phyloP scores from a whole-genome alignment of 2,329 filamentous ascomycete genomes.

The Colletotrichum truncatum region DNA sequence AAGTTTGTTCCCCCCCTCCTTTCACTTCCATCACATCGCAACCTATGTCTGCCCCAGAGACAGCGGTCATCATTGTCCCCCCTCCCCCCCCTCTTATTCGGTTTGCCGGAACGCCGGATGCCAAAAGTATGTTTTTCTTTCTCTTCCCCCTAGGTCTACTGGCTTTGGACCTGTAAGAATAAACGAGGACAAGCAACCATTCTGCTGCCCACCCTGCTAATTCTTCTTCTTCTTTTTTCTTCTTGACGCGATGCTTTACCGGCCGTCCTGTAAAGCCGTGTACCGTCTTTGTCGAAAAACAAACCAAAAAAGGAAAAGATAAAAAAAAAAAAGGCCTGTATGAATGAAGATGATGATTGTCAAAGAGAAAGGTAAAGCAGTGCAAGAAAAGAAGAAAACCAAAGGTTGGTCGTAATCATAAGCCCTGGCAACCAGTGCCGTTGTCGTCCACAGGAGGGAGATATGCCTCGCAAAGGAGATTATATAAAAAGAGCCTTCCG shows the following conservation, averaged over 20 bases:
- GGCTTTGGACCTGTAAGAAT: too few relatives aligned
- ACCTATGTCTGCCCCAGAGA: neutral
- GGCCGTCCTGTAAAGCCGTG: constrained; percentile 1
- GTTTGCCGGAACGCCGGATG: constrained; percentile 3
- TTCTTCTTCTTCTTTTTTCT: neutral
- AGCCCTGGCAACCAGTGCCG: constrained; percentile 22
- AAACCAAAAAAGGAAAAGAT: too few relatives aligned
- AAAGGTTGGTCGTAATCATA: neutral
- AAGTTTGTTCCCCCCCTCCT: neutral
- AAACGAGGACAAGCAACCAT: too few relatives aligned
- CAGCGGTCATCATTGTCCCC: neutral
- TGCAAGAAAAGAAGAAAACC: neutral
- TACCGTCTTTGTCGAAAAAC: neutral
- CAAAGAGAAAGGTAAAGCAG: neutral
- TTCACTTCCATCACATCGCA: neutral
- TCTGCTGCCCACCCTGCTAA: too few relatives aligned
- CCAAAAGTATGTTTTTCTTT: neutral
- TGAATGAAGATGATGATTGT: neutral
- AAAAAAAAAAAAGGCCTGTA: neutral
- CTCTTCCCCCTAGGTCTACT: too few relatives aligned
- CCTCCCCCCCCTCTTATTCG: neutral
- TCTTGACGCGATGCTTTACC: constrained; percentile 2
- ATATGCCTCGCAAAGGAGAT: neutral
- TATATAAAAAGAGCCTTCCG: neutral
- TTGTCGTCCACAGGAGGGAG: neutral